Percentiles rank a stretch among this genome's conserved stretches.
phyloP scores from a whole-genome alignment of 2,329 filamentous ascomycete genomes.

The Colletotrichum sp. region DNA sequence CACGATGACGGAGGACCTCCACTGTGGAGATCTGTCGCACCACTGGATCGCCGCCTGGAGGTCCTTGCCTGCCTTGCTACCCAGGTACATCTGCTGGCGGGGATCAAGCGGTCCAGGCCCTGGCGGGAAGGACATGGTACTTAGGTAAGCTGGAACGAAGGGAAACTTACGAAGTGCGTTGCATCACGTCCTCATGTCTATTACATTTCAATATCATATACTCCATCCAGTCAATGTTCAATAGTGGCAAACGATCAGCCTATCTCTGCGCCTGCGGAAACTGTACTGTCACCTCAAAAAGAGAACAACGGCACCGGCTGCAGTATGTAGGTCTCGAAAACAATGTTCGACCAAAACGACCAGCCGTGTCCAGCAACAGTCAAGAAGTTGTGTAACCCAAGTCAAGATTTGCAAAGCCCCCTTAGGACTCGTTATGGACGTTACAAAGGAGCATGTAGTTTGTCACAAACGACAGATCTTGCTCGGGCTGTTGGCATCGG shows the following conservation, averaged over 20 bases:
- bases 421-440: neutral
- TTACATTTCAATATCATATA: neutral
- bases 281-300: neutral
- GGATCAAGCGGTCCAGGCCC: neutral
- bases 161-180: neutral
- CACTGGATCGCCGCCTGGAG: neutral
- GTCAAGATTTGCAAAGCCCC: neutral
- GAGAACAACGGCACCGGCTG: neutral
- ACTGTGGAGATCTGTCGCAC: neutral
- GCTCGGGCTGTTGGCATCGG: neutral
- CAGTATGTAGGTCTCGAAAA: neutral
- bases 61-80: neutral
- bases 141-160: neutral
- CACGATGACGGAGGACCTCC: conserved; percentile 3
- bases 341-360: neutral
- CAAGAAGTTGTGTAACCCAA: neutral
- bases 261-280: neutral
- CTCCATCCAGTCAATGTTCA: neutral
- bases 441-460: neutral
- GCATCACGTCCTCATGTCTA: neutral
- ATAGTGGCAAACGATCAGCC: neutral
- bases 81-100: neutral
- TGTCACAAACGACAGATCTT: neutral
- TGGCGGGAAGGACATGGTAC: neutral
- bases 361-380: neutral